A percentile compares a stretch with the other conserved stretches of the same genome.
These are phyloP conservation scores for Silene conica DNA, from an alignment of 148 eudicot species.

Conservation along the genomic window DNA sequence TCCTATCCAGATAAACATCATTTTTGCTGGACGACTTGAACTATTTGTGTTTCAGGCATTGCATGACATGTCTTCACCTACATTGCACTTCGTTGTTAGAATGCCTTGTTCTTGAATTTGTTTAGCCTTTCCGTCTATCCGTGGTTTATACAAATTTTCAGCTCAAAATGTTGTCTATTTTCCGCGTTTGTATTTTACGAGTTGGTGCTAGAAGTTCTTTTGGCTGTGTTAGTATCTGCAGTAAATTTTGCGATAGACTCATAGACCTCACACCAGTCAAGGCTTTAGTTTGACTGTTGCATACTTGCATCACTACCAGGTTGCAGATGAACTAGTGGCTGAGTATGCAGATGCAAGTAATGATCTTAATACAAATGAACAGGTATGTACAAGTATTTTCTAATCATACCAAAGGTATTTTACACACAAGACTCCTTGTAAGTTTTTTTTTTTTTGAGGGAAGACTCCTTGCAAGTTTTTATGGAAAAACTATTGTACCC, in stretches of 20 bases:
- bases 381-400: conserved; percentile 32
- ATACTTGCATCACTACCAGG: conserved; percentile 39
- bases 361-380: conserved; percentile 43
- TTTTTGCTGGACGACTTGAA: neutral
- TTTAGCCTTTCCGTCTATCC: too few species aligned
- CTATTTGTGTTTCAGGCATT: neutral
- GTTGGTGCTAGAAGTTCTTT: neutral
- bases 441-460: too few species aligned
- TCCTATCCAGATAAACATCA: neutral
- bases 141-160: too few species aligned
- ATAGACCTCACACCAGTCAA: neutral
- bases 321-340: conserved; percentile 96
- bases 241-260: conserved; percentile 5
- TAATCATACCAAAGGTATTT: neutral
- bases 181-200: too few species aligned
- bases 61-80: neutral
- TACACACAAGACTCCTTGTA: neutral
- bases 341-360: conserved; percentile 68
- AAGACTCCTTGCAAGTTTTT: neutral
- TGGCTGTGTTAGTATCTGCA: neutral
- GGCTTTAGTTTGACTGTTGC: conserved; percentile 13
- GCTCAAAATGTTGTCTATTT: too few species aligned
- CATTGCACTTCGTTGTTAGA: too few species aligned
- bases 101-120: too few species aligned
- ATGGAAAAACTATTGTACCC: neutral